These are phyloP conservation scores for Fonsecaea pedrosoi DNA, from an alignment of 2,329 filamentous ascomycete genomes.

Conservation along the genomic window DNA sequence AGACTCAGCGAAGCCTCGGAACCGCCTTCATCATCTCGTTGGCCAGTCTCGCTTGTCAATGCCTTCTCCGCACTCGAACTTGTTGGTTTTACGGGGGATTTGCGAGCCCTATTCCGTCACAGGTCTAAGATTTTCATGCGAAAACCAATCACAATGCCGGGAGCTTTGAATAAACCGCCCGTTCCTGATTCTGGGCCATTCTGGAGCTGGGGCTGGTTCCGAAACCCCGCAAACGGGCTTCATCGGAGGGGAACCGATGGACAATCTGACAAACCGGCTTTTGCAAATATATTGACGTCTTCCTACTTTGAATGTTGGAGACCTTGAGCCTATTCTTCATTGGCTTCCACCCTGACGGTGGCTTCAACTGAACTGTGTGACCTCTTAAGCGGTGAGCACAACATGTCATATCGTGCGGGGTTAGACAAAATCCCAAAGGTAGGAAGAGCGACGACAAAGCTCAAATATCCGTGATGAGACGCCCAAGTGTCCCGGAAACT, in stretches of 20 bases:
- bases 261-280: background rate
- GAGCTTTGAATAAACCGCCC: background rate
- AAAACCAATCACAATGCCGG: background rate
- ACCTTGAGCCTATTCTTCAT: background rate
- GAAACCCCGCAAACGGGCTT: conserved; percentile 3
- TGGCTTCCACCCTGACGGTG: background rate
- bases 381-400: conserved; percentile 5
- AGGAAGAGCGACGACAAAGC: conserved; percentile 9
- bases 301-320: background rate
- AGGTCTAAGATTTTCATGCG: background rate
- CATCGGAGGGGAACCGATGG: conserved; percentile 7
- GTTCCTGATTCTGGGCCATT: background rate
- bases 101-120: background rate
- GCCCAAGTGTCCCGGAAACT: background rate
- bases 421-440: background rate
- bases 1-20: background rate
- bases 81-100: conserved; percentile 1
- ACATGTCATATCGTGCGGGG: conserved; percentile 13
- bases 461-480: conserved; percentile 14
- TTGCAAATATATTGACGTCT: background rate
- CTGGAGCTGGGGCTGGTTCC: background rate
- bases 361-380: background rate
- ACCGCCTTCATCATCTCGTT: background rate
- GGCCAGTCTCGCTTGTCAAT: background rate
- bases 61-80: conserved; percentile 12